Conservation (phyloP, 352 stramenopile species). For the Globisporangium mamillatum region DNA sequence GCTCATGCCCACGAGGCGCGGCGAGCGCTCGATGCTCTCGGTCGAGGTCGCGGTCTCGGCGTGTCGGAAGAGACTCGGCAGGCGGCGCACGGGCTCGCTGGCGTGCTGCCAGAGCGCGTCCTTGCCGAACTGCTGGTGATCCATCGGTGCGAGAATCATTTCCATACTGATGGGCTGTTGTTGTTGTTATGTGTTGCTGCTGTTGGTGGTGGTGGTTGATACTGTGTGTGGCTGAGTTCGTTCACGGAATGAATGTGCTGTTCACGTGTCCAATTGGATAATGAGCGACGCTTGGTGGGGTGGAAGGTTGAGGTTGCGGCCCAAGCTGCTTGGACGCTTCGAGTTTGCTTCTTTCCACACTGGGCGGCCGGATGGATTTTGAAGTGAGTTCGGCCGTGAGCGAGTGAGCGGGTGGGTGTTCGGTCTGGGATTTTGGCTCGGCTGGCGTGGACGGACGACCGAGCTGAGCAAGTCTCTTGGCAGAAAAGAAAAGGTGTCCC, state of each 20-base stretch:
- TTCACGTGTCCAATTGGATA: slow-evolving; percentile 16
- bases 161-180: slow-evolving; percentile 34
- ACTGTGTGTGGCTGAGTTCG: neutral
- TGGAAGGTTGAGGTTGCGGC: neutral
- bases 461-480: slow-evolving; percentile 1
- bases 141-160: slow-evolving; percentile 60
- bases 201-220: neutral
- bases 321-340: neutral
- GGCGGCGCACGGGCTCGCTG: slow-evolving; percentile 30
- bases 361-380: slow-evolving; percentile 10
- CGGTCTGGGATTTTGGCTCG: neutral
- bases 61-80: slow-evolving; percentile 54
- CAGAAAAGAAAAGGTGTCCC: slow-evolving; percentile 4
- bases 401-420: neutral
- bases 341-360: neutral
- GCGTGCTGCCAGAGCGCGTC: slow-evolving; percentile 24
- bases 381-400: slow-evolving; percentile 17
- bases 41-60: neutral
- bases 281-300: slow-evolving; percentile 16
- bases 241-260: slow-evolving; percentile 4
- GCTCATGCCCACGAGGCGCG: slow-evolving; percentile 60
- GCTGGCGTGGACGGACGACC: neutral
- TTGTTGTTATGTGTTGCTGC: neutral
- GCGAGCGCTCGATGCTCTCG: slow-evolving; percentile 26
- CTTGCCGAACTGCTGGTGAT: slow-evolving; percentile 42